Evolutionary conservation across 805 yeast genomes (phyloP).

Genomic region (Nakazawaea ishiwadae): DNA sequence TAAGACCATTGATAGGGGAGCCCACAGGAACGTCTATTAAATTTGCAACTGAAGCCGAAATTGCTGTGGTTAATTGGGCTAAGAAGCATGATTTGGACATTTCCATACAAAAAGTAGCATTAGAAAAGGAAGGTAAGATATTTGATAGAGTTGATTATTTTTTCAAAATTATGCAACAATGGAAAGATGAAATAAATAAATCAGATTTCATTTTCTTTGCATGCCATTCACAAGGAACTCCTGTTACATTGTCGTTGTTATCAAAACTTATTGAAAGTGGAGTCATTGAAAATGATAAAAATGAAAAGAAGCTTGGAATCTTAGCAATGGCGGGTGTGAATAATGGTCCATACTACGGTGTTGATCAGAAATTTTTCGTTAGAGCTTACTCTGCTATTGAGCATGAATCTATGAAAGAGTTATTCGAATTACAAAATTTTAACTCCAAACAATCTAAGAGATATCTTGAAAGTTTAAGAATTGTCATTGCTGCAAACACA

Average conservation of each 20-base stretch:
- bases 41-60: slow-evolving; percentile 88
- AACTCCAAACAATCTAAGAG: slow-evolving; percentile 68
- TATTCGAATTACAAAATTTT: slow-evolving; percentile 83
- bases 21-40: slow-evolving; percentile 95
- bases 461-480: slow-evolving; percentile 61
- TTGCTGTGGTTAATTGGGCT: slow-evolving; percentile 67
- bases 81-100: slow-evolving; percentile 35
- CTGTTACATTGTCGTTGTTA: slow-evolving; percentile 78
- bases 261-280: slow-evolving; percentile 68
- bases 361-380: slow-evolving; percentile 77
- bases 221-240: slow-evolving; percentile 94
- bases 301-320: slow-evolving; percentile 53
- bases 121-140: slow-evolving; percentile 91
- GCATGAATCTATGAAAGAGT: slow-evolving; percentile 76
- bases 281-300: slow-evolving; percentile 29
- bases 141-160: slow-evolving; percentile 82
- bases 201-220: slow-evolving; percentile 92
- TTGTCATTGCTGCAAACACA: slow-evolving; percentile 62
- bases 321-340: slow-evolving; percentile 95
- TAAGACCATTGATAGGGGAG: slow-evolving; percentile 85
- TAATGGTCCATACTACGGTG: slow-evolving; percentile 90
- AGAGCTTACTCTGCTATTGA: slow-evolving; percentile 90
- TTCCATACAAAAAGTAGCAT: slow-evolving; percentile 82
- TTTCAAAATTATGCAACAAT: slow-evolving; percentile 63
- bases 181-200: slow-evolving; percentile 37